Percentiles rank a stretch among this genome's conserved stretches.
These are phyloP conservation scores for Aspergillus melleus DNA, from an alignment of 2,329 filamentous ascomycete species.

Conservation along the genomic window DNA sequence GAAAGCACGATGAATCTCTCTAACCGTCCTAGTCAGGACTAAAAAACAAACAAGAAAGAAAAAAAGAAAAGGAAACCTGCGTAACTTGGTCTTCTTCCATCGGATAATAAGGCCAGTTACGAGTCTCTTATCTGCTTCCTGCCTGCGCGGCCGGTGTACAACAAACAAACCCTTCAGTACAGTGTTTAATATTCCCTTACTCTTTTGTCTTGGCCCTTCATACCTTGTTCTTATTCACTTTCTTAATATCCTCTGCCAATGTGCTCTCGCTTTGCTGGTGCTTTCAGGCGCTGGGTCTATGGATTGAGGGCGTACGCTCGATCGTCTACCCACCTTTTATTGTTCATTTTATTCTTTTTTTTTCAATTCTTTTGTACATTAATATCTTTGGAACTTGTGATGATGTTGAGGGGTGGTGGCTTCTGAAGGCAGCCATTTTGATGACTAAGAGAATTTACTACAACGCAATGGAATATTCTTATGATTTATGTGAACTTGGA, in stretches of 20 bases:
- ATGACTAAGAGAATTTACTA: neutral
- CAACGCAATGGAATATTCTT: neutral
- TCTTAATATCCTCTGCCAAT: neutral
- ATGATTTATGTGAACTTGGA: neutral
- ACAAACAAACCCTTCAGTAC: neutral
- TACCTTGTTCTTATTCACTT: neutral
- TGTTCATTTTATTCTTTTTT: neutral
- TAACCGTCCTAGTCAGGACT: no score
- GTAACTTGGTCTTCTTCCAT: neutral
- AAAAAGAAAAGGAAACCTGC: neutral
- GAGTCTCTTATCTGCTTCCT: neutral
- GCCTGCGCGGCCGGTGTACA: neutral
- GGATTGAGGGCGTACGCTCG: neutral
- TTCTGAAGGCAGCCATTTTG: neutral
- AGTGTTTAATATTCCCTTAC: neutral
- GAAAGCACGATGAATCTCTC: no score
- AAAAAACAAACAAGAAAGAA: no score
- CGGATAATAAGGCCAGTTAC: neutral
- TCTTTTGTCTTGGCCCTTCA: neutral
- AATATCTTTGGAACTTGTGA: neutral
- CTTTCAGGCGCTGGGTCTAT: neutral
- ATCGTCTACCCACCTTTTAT: neutral
- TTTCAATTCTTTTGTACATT: neutral
- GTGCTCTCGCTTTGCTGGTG: neutral
- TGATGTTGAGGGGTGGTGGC: neutral